Conservation (phyloP, 2,329 filamentous ascomycete genomes). For the Juglanconis juglandina region DNA sequence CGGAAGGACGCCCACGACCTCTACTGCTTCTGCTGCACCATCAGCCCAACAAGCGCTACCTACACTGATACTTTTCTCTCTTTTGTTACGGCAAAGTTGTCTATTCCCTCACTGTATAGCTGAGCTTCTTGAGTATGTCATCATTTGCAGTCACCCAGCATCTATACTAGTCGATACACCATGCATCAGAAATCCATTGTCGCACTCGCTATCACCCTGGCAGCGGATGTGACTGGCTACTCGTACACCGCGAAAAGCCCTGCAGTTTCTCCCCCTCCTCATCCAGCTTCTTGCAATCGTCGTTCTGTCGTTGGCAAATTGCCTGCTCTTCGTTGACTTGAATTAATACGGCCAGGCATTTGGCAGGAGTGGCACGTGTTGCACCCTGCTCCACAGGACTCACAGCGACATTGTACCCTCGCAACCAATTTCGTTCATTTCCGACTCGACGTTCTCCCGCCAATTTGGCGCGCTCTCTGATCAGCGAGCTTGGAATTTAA, state of each 20-base stretch:
- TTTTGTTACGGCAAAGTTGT: not conserved
- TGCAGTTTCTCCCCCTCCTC: not conserved
- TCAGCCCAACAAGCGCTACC: not conserved
- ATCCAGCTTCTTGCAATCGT: not conserved
- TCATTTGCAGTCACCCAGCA: not conserved
- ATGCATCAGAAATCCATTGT: conserved; percentile 2
- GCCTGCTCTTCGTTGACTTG: not conserved
- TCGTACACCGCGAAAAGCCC: not conserved
- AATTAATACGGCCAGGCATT: conserved; percentile 8
- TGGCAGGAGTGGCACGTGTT: conserved; percentile 11
- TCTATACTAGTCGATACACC: not conserved
- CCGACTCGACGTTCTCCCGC: conserved; percentile 7
- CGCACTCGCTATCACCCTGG: conserved; percentile 5
- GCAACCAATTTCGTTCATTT: conserved; percentile 17
- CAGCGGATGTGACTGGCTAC: not conserved
- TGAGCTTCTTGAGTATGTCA: not conserved
- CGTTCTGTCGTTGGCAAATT: conserved; percentile 6
- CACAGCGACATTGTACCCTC: conserved; percentile 10
- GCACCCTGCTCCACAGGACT: conserved; percentile 7
- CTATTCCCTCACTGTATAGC: not conserved
- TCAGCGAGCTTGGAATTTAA: not conserved
- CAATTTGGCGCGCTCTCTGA: conserved; percentile 7
- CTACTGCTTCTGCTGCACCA: not conserved
- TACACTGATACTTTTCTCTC: not conserved
- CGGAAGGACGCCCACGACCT: too few species aligned